A percentile compares a stretch with the other conserved stretches of the same genome.
These are phyloP conservation scores for Aulographum hederae DNA, from an alignment of 2,329 filamentous ascomycete genomes.

Conservation along the genomic window DNA sequence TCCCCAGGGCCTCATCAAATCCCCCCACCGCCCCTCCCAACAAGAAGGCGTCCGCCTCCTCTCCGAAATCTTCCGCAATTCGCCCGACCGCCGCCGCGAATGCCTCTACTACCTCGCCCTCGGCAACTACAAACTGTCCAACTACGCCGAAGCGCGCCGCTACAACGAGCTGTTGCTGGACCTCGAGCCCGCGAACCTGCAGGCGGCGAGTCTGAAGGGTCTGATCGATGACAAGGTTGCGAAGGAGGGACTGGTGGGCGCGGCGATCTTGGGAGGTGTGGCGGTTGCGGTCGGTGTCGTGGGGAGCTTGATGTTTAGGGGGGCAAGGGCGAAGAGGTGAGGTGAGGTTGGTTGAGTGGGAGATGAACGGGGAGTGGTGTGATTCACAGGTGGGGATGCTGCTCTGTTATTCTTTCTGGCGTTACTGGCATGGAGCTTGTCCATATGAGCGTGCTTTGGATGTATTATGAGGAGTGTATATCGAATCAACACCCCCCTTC, in stretches of 20 bases:
- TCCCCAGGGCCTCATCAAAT: conserved; percentile 80
- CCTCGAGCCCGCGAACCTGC: conserved; percentile 78
- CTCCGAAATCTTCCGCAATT: conserved; percentile 88
- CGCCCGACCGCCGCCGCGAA: conserved; percentile 84
- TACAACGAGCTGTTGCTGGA: conserved; percentile 91
- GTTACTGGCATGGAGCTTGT: too few species aligned
- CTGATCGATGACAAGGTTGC: conserved; percentile 94
- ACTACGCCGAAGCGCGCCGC: conserved; percentile 83
- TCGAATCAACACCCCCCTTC: too few species aligned
- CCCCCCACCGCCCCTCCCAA: conserved; percentile 64
- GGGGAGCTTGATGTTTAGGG: conserved; percentile 69
- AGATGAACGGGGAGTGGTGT: too few species aligned
- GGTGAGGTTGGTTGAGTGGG: too few species aligned
- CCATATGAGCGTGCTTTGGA: too few species aligned
- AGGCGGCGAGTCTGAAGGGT: conserved; percentile 68
- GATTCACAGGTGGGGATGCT: too few species aligned
- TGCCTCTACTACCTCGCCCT: conserved; percentile 96
- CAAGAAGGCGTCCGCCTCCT: conserved; percentile 87
- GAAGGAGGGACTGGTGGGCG: conserved; percentile 82
- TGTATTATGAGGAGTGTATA: too few species aligned
- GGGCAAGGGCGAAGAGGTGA: conserved; percentile 39
- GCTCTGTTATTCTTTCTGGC: too few species aligned
- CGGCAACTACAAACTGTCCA: conserved; percentile 95
- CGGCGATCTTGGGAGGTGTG: conserved; percentile 85
- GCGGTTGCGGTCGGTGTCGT: conserved; percentile 88